Base-by-base conservation (phyloP, 768 basidiomycete genomes). In the Xerocomus brunneocitrinus region DNA sequence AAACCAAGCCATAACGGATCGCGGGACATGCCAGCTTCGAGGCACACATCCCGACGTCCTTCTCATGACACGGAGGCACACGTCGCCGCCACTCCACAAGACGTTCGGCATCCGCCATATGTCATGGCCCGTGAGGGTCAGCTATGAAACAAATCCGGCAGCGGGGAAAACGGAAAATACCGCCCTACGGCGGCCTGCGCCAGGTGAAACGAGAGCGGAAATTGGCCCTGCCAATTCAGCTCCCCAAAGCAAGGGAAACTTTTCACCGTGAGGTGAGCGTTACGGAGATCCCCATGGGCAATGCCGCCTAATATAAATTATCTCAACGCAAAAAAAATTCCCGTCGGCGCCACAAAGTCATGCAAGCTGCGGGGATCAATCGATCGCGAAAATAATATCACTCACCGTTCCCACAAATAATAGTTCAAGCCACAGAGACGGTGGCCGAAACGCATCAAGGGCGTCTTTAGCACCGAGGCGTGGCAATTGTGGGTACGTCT, bases 121-220 rank as follows among this genome's bases (percentile, higher is more conserved):
- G 51, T 49, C 43, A 45, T 5, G n/a, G 19, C 16, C 19, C 41
- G 8, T 14, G 41, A 42, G 41, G 41, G 25, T 42, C 19, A 42
- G 10, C 10, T 4, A 27, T 55, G 58, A 55, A 56, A 59, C 38
- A 22, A 24, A 46, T 27, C 48, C 40, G 31, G 12, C 34, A 14
- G 10, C 9, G 14, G 19, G 19, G 35, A 19, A 27, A 28, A 35
- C 41, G 45, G 47, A 32, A 38, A 39, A 31, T 31, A 39, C 53
- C 47, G 32, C 28, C 38, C 30, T 19, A 13, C 46, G 46, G 27
- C n/a, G 30, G 41, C 31, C 30, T 40, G 6, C 16, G n/a, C 5
- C 41, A 35, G 39, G 24, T 25, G 41, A 47, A 50, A 47, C 38
- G 14, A 27, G 35, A 48, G 31, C 45, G 35, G 48, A 45, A 5